Evolutionary conservation across 768 basidiomycete genomes (phyloP).

Genomic region (Podaxis pistillaris): DNA sequence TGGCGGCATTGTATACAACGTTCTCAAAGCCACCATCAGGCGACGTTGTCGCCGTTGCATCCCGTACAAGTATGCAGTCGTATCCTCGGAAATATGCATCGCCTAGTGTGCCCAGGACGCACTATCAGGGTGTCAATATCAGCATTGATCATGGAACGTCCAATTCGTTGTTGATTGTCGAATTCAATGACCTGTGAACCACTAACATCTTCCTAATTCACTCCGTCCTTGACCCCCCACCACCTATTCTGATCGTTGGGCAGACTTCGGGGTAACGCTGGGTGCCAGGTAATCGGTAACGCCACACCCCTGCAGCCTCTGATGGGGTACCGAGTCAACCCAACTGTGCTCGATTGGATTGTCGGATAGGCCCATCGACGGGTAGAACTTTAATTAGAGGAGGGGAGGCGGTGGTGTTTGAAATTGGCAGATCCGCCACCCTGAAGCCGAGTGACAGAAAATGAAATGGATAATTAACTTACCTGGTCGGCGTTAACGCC

Average conservation of each 20-base stretch:
- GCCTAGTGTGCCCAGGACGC: constrained; percentile 61
- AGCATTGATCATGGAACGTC: neutral
- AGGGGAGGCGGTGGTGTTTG: neutral
- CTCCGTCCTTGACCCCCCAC: neutral
- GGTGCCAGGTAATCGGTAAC: neutral
- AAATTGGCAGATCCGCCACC: neutral
- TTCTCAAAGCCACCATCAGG: constrained; percentile 60
- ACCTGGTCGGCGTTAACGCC: constrained; percentile 73
- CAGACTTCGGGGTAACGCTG: neutral
- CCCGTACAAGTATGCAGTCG: constrained; percentile 56
- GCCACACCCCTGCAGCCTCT: neutral
- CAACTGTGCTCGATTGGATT: neutral
- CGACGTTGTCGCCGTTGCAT: constrained; percentile 62
- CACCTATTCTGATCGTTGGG: neutral
- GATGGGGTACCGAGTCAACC: neutral
- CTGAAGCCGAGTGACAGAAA: neutral
- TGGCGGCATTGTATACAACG: constrained; percentile 53
- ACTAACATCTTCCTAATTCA: neutral
- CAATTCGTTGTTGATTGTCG: neutral
- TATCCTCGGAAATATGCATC: constrained; percentile 67
- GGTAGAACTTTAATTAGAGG: neutral
- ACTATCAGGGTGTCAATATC: constrained; percentile 32
- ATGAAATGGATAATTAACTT: neutral
- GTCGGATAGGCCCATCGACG: neutral
- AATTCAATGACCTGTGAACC: neutral